Evolutionary conservation across 2,329 filamentous ascomycete genomes (phyloP).

Genomic region (Magnaporthiopsis incrustans): DNA sequence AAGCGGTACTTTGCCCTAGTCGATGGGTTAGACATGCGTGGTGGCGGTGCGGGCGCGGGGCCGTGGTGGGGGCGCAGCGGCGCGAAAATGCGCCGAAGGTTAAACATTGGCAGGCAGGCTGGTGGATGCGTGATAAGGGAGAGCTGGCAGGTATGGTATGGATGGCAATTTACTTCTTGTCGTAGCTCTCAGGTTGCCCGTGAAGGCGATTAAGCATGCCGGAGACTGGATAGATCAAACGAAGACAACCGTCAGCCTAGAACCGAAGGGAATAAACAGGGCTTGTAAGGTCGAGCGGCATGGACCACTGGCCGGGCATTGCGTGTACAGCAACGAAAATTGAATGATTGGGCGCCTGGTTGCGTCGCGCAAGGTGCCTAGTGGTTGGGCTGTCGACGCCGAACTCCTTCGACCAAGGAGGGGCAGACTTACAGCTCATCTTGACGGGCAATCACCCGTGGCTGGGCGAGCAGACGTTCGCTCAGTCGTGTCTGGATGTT

Average conservation of each 20-base stretch:
- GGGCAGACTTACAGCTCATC: conserved; percentile 13
- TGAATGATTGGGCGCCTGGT: background rate
- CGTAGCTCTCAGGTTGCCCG: conserved; percentile 95
- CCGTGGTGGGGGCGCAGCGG: too few relatives aligned
- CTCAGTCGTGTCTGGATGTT: background rate
- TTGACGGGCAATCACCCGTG: conserved; percentile 1
- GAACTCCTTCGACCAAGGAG: background rate
- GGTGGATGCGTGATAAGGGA: conserved; percentile 6
- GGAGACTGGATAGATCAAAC: conserved; percentile 48
- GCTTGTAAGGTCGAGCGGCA: background rate
- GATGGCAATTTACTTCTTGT: conserved; percentile 69
- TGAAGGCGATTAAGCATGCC: conserved; percentile 94
- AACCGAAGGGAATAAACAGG: background rate
- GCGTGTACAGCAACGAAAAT: background rate
- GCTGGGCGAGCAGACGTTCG: background rate
- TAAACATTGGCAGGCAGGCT: background rate
- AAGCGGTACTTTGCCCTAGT: conserved; percentile 78
- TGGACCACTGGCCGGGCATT: background rate
- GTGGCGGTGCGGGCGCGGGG: conserved; percentile 11
- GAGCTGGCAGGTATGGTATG: conserved; percentile 11
- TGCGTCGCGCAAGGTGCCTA: background rate
- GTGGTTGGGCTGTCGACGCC: background rate
- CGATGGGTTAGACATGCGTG: background rate
- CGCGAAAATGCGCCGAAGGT: background rate
- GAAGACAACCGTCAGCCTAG: background rate